Base-by-base conservation (phyloP, 2,329 filamentous ascomycete genomes). In the Hysterium pulicare region DNA sequence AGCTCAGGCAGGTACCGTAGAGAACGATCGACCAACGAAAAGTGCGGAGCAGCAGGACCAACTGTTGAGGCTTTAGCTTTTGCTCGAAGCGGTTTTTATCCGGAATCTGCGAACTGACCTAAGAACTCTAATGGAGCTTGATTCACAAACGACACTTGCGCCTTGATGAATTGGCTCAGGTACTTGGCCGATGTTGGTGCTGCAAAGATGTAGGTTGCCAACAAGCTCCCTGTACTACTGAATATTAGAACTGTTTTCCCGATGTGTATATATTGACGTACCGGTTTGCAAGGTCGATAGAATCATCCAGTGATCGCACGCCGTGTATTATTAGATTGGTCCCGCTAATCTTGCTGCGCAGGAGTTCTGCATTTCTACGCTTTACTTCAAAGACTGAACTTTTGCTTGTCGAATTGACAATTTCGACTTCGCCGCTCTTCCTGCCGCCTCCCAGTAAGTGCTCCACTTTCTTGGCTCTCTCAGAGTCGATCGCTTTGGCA, bases 81-180 rank as follows among this genome's bases (percentile, higher is more conserved):
- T 19, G 23, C 8, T 23, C 3, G 24, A 3, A 23, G 3, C 34
- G 10, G 46, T 48, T 11, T 53, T 46, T 0, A 55, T 30, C 22
- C 57, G 40, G 11, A 57, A 40, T 53, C 54, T 1, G 52, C 44
- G 3, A 58, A 61, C 40, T 58, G 59, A 57, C 72, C 52, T 3
- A 84, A 71, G 2, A 84, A 63, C 24, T 76, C 70, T 2, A 65
- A 48, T 0, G 81, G 80, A 5, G 84, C 70, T 40, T 81, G 74
- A 56, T 84, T 84, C 42, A 79, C 64, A 54, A 75, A 77, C 0
- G 75, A 73, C 1, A 73, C 56, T 10, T 73, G 64, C 2, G 77
- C 67, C 7, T 68, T 53, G 26, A 83, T 62, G 57, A 78, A 81
- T 48, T 83, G 77, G 6, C 71, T 68, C 4, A 84, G 67, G 48